Evolutionary conservation across 768 basidiomycete species (phyloP), one percentile per base, ranked within the genome.

Genomic region (Amanita rimosa): DNA sequence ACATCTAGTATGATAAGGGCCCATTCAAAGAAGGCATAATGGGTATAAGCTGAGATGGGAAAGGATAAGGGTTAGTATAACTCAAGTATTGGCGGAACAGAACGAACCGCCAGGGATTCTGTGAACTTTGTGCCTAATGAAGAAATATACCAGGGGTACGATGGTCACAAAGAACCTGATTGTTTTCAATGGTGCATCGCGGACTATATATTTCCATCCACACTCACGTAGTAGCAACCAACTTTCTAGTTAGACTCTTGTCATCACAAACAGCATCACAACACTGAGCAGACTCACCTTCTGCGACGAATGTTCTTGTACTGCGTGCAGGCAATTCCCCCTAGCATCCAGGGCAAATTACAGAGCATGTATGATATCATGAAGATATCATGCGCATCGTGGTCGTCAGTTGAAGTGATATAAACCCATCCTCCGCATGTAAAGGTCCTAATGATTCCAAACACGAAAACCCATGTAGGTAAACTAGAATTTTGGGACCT

Each of bases 341-440:
- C 79, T 21, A 81, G 55, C 91, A 94, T 95, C 90, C 90, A 95
- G 3, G 92, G 92, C 3, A 91, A 57, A 57, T 87, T 91, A 60
- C 79, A 76, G 3, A 87, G 70, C 53, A 95, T 85, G 59, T 94
- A 95, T 45, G 74, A 62, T 51, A 94, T 81, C 92, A 95, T 95
- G 60, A 82, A 78, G 33, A 91, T 64, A 60, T 95, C 92, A 64
- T 95, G 92, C 11, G 72, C 69, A 57, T 86, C 83, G 55, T 90
- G 88, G 64, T 86, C 75, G 60, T 94, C 91, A 45, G 67, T 78
- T 2, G 86, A 87, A 0, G 92, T 93, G 57, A 94, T 79, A 57
- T 81, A 95, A 24, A 93, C 88, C 91, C 91, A 95, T 22, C 92
- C 90, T 27, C 88, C 92, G 57, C 91, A 94, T 2, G 78, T 73